These are phyloP conservation scores for Lactarius psammicola DNA, from an alignment of 768 basidiomycete genomes.

Conservation along the genomic window DNA sequence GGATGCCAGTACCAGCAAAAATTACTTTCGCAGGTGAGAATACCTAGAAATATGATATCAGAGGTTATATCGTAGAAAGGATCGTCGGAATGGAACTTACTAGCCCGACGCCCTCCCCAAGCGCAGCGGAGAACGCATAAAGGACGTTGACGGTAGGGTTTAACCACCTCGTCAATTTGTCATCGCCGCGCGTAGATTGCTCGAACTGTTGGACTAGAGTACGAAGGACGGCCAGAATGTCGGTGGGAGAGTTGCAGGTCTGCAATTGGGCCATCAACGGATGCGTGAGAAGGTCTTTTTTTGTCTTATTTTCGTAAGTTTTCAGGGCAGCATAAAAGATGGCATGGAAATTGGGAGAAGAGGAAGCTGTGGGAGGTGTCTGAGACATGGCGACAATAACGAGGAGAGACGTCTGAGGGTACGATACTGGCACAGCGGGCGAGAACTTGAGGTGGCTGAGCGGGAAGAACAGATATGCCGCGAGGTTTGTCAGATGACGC, in stretches of 20 bases:
- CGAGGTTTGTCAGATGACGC: background rate
- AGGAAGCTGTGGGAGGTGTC: background rate
- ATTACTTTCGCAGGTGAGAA: background rate
- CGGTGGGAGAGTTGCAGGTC: slow-evolving; percentile 1
- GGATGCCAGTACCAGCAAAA: background rate
- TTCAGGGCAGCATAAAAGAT: background rate
- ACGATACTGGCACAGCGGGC: too few species aligned
- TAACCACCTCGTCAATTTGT: background rate
- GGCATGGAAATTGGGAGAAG: background rate
- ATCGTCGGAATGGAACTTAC: background rate
- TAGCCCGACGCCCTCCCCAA: background rate
- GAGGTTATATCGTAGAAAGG: background rate
- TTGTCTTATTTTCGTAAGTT: slow-evolving; percentile 1
- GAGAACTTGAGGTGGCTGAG: background rate
- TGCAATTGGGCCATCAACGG: background rate
- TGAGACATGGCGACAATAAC: background rate
- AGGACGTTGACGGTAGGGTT: background rate
- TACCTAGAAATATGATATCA: background rate
- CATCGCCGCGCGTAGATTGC: background rate
- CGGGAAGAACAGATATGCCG: background rate
- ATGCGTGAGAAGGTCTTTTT: background rate
- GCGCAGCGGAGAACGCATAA: background rate
- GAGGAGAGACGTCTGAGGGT: too few species aligned
- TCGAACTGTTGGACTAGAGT: background rate
- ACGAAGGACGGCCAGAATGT: background rate